These are phyloP conservation scores for Lactarius sp. DNA, from an alignment of 768 basidiomycete species.

Conservation along the genomic window DNA sequence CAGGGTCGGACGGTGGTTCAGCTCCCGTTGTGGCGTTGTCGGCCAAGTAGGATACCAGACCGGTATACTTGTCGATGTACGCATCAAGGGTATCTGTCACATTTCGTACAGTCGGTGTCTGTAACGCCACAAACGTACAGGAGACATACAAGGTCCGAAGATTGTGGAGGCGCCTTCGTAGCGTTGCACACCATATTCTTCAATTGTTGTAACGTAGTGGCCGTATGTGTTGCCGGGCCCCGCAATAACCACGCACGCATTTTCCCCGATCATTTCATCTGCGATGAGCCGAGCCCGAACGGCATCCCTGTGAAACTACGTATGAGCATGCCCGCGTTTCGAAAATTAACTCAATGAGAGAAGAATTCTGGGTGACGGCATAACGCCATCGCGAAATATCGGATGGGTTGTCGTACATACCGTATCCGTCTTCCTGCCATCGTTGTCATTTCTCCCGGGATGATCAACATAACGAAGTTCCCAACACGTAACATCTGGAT, in stretches of 20 bases:
- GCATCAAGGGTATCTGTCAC: slow-evolving; percentile 66
- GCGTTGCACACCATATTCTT: slow-evolving; percentile 70
- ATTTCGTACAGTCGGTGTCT: slow-evolving; percentile 7
- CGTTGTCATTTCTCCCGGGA: slow-evolving; percentile 77
- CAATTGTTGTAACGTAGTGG: slow-evolving; percentile 67
- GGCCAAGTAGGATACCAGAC: slow-evolving; percentile 58
- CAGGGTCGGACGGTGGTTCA: slow-evolving; percentile 54
- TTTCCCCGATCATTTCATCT: slow-evolving; percentile 53
- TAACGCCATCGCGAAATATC: slow-evolving; percentile 1
- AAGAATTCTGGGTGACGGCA: slow-evolving; percentile 5
- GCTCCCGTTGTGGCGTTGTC: slow-evolving; percentile 39
- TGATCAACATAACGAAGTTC: slow-evolving; percentile 67
- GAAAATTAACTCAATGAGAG: slow-evolving; percentile 5
- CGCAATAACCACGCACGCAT: slow-evolving; percentile 71
- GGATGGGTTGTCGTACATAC: slow-evolving; percentile 35
- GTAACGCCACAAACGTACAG: slow-evolving; percentile 11
- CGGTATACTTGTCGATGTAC: slow-evolving; percentile 70
- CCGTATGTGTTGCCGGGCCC: slow-evolving; percentile 81
- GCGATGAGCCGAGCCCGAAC: slow-evolving; percentile 61
- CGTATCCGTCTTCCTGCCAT: slow-evolving; percentile 76
- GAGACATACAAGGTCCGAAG: slow-evolving; percentile 63
- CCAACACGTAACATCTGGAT: slow-evolving; percentile 76
- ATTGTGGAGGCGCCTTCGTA: slow-evolving; percentile 81
- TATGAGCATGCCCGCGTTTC: not conserved
- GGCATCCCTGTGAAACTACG: slow-evolving; percentile 47